Evolutionary conservation across 441 rosid species (phyloP), one percentile per base, ranked within the genome.

Genomic region (Pelargonium citronellum): DNA sequence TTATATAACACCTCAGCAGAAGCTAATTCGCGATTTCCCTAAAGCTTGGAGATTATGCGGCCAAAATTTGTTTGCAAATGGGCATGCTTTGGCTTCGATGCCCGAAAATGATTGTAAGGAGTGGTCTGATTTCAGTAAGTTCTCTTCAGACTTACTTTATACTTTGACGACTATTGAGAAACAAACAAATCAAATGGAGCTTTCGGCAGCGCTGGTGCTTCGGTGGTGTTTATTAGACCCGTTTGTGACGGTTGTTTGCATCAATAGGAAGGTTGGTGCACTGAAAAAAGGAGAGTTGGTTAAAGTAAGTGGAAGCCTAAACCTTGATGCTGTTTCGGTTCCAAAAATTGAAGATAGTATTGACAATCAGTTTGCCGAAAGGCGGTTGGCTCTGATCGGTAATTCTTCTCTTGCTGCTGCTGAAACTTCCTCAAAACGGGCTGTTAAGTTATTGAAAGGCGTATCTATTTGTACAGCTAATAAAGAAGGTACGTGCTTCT

Each of bases 211-310:
- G 37, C 80, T 89, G 78, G 90, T 88, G 71, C 84, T 73, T 78
- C 74, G 70, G 62, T 94, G 99, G 99, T 82, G 78, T 76, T 71
- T 85, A 55, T 82, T 94, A 73, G 95, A 94, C 78, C 99, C 99
- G 74, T 94, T 90, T 85, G 95, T 94, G 72, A 84, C 79, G 73
- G 92, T 74, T 75, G 84, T 87, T 63, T 89, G 85, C 77, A 78
- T 90, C 77, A 79, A 84, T 65, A 89, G 86, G 83, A 89, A 90
- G 86, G 76, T 91, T 72, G 89, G 89, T 67, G 80, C 81, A 22
- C 81, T 94, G 74, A 94, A 89, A 82, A 94, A 83, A 75, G 97
- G 97, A 74, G 84, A 77, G 65, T 77, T 71, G 41, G 90, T 94
- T 68, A 87, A 79, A 84, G 92, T 84, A 71, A 81, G 81, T 68